Evolutionary conservation across 1,284 basidiomycete species (phyloP).

Genomic region (Malassezia arunalokei): DNA sequence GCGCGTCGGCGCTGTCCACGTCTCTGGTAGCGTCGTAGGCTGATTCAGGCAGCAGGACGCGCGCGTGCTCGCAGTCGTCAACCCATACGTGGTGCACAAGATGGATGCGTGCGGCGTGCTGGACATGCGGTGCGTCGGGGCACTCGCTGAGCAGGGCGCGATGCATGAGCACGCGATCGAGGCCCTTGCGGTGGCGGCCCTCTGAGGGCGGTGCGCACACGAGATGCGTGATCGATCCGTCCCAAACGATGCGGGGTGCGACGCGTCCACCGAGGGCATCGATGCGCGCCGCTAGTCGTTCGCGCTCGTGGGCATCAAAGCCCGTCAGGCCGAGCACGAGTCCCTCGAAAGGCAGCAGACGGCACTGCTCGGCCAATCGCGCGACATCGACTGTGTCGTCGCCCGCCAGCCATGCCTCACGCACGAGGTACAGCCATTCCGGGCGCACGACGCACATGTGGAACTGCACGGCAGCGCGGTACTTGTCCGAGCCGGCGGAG

Average conservation of each 20-base stretch:
- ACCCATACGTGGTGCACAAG: slow-evolving; percentile 77
- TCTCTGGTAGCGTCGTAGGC: slow-evolving; percentile 24
- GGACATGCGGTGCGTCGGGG: slow-evolving; percentile 2
- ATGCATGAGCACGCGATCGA: slow-evolving; percentile 25
- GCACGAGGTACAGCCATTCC: slow-evolving; percentile 59
- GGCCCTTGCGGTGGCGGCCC: slow-evolving; percentile 48
- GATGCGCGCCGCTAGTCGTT: slow-evolving; percentile 17
- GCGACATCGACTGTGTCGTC: slow-evolving; percentile 57
- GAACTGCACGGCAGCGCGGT: slow-evolving; percentile 63
- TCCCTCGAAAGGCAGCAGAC: slow-evolving; percentile 57
- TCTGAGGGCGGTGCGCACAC: slow-evolving; percentile 21
- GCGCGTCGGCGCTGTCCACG: slow-evolving; percentile 3
- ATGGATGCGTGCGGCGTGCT: slow-evolving; percentile 55
- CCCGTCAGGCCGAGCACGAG: slow-evolving; percentile 49
- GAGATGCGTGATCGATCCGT: slow-evolving; percentile 48
- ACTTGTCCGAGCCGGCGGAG: slow-evolving; percentile 63
- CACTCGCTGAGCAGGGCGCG: slow-evolving; percentile 6
- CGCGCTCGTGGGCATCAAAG: slow-evolving; percentile 10
- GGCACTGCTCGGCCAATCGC: slow-evolving; percentile 54
- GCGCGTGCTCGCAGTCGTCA: slow-evolving; percentile 62
- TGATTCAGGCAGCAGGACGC: slow-evolving; percentile 48
- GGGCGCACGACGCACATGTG: slow-evolving; percentile 62
- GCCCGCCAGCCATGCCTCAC: slow-evolving; percentile 61
- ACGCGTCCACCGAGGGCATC: slow-evolving; percentile 7
- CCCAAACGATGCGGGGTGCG: slow-evolving; percentile 26